phyloP scores from a whole-genome alignment of 768 basidiomycete species.

The Hemileccinum impolitum region DNA sequence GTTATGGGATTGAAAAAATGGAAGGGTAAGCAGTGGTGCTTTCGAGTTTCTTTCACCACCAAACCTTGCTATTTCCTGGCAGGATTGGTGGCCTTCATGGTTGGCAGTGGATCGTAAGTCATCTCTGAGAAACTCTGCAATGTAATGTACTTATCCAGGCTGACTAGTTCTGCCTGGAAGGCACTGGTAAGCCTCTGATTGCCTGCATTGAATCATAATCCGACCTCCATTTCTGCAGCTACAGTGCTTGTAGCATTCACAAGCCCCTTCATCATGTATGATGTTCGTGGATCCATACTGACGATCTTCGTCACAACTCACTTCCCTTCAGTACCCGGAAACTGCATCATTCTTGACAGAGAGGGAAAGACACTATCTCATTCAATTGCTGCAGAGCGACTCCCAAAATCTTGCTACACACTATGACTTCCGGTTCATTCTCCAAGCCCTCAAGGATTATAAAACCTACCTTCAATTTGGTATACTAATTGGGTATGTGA shows the following conservation, averaged over 20 bases:
- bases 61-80: background rate
- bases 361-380: constrained; percentile 36
- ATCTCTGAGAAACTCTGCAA: background rate
- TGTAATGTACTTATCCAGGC: background rate
- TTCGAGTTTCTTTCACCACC: constrained; percentile 6
- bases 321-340: constrained; percentile 41
- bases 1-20: constrained; percentile 27
- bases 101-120: constrained; percentile 30
- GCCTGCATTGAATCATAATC: background rate
- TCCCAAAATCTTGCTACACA: constrained; percentile 38
- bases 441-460: constrained; percentile 44
- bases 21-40: constrained; percentile 25
- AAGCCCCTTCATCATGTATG: constrained; percentile 47
- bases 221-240: background rate
- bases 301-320: background rate
- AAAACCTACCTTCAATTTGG: constrained; percentile 29
- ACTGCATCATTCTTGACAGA: constrained; percentile 49
- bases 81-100: constrained; percentile 19
- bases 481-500: constrained; percentile 37
- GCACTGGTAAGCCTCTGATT: constrained; percentile 3
- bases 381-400: constrained; percentile 41
- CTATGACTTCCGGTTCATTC: constrained; percentile 41
- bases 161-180: constrained; percentile 22
- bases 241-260: constrained; percentile 14
- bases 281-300: constrained; percentile 30